Evolutionary conservation across 192 early-diverging fungal species (phyloP), one percentile per base, ranked within the genome.

Genomic region (Backusella circina): DNA sequence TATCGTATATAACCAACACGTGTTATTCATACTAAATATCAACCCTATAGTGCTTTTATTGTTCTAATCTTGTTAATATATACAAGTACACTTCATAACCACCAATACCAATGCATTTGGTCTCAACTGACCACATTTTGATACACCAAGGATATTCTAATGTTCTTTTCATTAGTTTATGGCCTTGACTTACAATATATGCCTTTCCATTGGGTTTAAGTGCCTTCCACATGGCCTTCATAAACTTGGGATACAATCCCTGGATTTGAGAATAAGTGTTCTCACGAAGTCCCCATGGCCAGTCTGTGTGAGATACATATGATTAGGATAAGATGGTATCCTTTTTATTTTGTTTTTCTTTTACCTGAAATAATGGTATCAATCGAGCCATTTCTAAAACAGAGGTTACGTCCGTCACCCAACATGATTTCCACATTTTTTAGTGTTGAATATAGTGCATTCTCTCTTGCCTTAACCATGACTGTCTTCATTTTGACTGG

Each of bases 141-240:
- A 39, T 15, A 35, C 65, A 70, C 80, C 80, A 81, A 30, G 33
- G 26, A 33, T 81, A 76, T 12, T 77, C 81, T 2, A 87, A 23
- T 65, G 78, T 73, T 41, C 84, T 38, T 26, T 77, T 77, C 32
- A 87, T 74, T 33, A 87, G 32, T 69, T 83, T 87, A n/a, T 73
- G 82, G 1, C 80, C 84, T 36, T 84, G 84, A 5, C 82, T 82
- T n/a, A 87, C 79, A 31, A 87, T 72, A 21, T 79, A 66, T 2
- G 86, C 86, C 16, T 81, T 79, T 6, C 83, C 84, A 32, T 57
- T 23, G 5, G 70, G 57, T 8, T 74, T 80, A 31, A 84, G 65
- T 54, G 82, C 35, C 30, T 75, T 67, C n/a, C 77, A 68, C 18
- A 85, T 71, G 23, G 83, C 75, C 38, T 76, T 75, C 13, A 87